Conservation (phyloP, 768 basidiomycete genomes). For the Lactarius sanguifluus region DNA sequence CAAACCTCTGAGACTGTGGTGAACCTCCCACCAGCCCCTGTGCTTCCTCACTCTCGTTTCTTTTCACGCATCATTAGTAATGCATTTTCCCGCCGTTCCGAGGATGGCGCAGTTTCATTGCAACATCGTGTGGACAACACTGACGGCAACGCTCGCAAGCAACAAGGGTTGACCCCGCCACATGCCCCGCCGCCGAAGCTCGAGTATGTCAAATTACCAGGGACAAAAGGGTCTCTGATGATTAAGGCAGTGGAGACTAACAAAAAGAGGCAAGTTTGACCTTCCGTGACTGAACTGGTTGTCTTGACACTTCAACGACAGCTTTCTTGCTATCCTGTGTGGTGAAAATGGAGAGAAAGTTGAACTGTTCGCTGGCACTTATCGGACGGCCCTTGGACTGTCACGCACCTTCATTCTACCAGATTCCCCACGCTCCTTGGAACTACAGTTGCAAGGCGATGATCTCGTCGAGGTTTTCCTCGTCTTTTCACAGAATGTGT, state of each 20-base stretch:
- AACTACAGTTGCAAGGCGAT: constrained; percentile 87
- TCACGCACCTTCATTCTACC: constrained; percentile 93
- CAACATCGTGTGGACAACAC: constrained; percentile 39
- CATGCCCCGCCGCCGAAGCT: constrained; percentile 77
- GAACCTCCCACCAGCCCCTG: constrained; percentile 35
- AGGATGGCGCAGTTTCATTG: constrained; percentile 47
- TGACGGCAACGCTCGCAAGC: constrained; percentile 41
- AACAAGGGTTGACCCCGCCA: constrained; percentile 39
- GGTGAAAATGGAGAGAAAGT: constrained; percentile 93
- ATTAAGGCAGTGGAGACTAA: constrained; percentile 88
- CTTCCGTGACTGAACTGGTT: not conserved
- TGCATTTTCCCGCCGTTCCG: constrained; percentile 62
- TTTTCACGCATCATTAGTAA: constrained; percentile 68
- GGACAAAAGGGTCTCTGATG: constrained; percentile 81
- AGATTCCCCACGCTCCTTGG: constrained; percentile 84
- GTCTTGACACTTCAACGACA: constrained; percentile 34
- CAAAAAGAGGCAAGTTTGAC: constrained; percentile 67
- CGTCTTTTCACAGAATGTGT: constrained; percentile 88
- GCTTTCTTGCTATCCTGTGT: constrained; percentile 90
- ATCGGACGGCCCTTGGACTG: constrained; percentile 82
- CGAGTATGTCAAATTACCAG: constrained; percentile 90
- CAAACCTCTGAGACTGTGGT: not conserved
- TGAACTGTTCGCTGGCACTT: constrained; percentile 89
- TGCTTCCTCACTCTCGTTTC: constrained; percentile 56
- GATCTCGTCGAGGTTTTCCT: constrained; percentile 91